Percentiles rank a stretch among this genome's conserved stretches.
Conservation (phyloP, 805 yeast species). For the Candida palmyrensis region DNA sequence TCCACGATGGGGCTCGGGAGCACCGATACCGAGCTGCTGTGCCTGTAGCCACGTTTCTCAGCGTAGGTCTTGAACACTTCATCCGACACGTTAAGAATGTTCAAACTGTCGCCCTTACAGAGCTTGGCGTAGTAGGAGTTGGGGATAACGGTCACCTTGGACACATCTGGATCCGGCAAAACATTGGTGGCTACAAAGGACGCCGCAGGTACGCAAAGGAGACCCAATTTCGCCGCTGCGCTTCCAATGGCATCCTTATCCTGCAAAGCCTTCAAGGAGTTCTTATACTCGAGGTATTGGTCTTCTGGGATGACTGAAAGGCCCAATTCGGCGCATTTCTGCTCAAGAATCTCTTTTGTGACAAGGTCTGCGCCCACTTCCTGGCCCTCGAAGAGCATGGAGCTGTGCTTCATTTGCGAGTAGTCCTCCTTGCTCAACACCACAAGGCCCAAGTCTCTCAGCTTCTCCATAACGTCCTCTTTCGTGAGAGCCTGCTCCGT, state of each 20-base stretch:
- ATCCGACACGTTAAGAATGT: conserved; percentile 41
- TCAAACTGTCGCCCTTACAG: conserved; percentile 38
- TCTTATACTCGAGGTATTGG: conserved; percentile 14
- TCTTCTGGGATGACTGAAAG: conserved; percentile 21
- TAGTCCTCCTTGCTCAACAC: conserved; percentile 25
- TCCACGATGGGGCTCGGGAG: conserved; percentile 15
- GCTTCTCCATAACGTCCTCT: conserved; percentile 17
- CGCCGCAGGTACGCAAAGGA: conserved; percentile 53
- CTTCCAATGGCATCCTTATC: conserved; percentile 23
- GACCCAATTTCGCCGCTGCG: conserved; percentile 42
- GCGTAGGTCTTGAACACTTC: conserved; percentile 43
- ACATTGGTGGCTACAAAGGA: conserved; percentile 61
- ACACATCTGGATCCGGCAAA: conserved; percentile 48
- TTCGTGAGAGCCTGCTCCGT: conserved; percentile 12
- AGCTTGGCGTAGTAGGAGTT: conserved; percentile 58
- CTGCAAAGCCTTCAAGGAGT: conserved; percentile 13
- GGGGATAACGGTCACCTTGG: conserved; percentile 60
- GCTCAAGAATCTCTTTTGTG: conserved; percentile 5
- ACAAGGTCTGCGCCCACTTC: conserved; percentile 1
- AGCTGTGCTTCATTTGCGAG: conserved; percentile 20
- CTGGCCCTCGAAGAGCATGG: conserved; percentile 1
- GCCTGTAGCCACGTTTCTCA: conserved; percentile 43
- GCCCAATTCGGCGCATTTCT: conserved; percentile 29
- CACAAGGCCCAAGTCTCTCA: conserved; percentile 28
- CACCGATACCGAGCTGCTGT: conserved; percentile 20